These are phyloP conservation scores for Aspergillus homomorphus DNA, from an alignment of 495 filamentous ascomycete genomes.

Conservation along the genomic window DNA sequence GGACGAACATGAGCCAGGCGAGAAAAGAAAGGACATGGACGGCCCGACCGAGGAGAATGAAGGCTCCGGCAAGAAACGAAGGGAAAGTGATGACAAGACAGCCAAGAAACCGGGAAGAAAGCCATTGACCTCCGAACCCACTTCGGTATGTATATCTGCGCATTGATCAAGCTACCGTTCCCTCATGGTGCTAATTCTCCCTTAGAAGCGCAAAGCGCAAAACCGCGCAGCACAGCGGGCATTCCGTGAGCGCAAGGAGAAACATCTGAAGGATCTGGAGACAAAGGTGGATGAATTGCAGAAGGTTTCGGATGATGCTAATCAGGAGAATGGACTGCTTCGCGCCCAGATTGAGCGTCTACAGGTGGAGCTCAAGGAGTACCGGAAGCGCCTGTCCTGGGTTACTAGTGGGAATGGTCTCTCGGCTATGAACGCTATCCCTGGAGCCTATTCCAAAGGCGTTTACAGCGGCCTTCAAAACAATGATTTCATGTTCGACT, in stretches of 20 bases:
- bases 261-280: constrained; percentile 93
- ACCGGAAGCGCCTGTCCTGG: constrained; percentile 77
- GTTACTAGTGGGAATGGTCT: constrained; percentile 47
- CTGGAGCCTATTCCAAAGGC: constrained; percentile 34
- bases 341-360: constrained; percentile 84
- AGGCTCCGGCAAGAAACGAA: constrained; percentile 68
- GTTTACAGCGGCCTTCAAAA: constrained; percentile 54
- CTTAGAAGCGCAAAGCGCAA: constrained; percentile 95
- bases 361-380: constrained; percentile 80
- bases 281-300: constrained; percentile 91
- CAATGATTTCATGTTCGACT: constrained; percentile 89
- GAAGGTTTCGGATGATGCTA: constrained; percentile 76
- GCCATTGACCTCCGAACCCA: constrained; percentile 91
- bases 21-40: constrained; percentile 78
- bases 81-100: constrained; percentile 72
- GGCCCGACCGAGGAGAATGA: constrained; percentile 68
- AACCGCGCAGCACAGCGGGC: constrained; percentile 95
- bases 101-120: constrained; percentile 96
- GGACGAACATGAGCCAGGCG: constrained; percentile 53
- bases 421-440: constrained; percentile 48
- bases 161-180: not conserved
- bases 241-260: constrained; percentile 97
- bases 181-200: constrained; percentile 40
- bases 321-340: constrained; percentile 81
- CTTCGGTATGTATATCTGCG: constrained; percentile 64